Percentiles rank a stretch among this genome's conserved stretches.
phyloP scores from a whole-genome alignment of 805 yeast genomes.

The Candida manassasensis region DNA sequence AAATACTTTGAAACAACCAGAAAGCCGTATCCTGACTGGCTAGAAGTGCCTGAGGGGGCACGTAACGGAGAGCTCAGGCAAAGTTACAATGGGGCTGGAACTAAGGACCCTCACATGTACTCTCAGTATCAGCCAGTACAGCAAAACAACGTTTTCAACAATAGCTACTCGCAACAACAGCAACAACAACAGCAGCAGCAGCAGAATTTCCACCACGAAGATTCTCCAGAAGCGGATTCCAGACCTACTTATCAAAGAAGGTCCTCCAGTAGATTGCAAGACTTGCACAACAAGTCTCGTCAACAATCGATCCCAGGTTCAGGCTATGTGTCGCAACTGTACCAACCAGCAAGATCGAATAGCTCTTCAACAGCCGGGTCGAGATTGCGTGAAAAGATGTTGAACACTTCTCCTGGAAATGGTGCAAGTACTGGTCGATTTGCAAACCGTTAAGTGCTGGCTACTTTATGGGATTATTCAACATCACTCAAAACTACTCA shows the following conservation, averaged over 20 bases:
- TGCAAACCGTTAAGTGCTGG: slow-evolving; percentile 3
- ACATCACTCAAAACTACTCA: no score
- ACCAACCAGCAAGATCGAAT: slow-evolving; percentile 20
- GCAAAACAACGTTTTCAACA: slow-evolving; percentile 10
- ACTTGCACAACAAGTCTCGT: slow-evolving; percentile 36
- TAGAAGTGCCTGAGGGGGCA: slow-evolving; percentile 22
- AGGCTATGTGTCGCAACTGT: slow-evolving; percentile 16
- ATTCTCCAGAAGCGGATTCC: slow-evolving; percentile 1
- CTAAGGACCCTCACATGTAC: slow-evolving; percentile 8
- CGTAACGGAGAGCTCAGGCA: background rate
- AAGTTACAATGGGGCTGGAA: background rate
- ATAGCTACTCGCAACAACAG: slow-evolving; percentile 12
- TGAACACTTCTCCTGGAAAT: slow-evolving; percentile 10
- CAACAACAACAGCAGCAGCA: slow-evolving; percentile 7
- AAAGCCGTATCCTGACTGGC: slow-evolving; percentile 41
- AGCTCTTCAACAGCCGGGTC: slow-evolving; percentile 22
- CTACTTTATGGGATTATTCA: no score
- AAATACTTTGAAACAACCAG: slow-evolving; percentile 28
- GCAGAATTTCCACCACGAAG: slow-evolving; percentile 5
- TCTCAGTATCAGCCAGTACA: slow-evolving; percentile 13
- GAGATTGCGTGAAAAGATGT: slow-evolving; percentile 27
- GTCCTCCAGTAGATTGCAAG: slow-evolving; percentile 32
- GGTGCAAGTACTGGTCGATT: slow-evolving; percentile 1
- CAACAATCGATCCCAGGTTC: slow-evolving; percentile 34
- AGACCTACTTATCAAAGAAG: slow-evolving; percentile 22